These are phyloP conservation scores for Lolium rigidum DNA, from an alignment of 176 grass and related monocot genomes.

Conservation along the genomic window DNA sequence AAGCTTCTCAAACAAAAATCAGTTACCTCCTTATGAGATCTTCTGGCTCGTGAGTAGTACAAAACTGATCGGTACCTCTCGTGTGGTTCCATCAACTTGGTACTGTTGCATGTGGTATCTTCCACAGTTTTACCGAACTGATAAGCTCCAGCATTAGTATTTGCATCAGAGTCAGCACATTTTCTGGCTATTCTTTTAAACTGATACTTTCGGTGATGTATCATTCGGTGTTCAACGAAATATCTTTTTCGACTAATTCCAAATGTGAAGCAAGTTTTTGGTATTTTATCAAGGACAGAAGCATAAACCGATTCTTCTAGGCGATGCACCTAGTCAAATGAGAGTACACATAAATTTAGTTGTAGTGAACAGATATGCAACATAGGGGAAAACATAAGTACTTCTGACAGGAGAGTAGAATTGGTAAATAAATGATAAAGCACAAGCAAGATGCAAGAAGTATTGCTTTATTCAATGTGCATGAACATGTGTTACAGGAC, in stretches of 20 bases:
- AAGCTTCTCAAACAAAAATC: not conserved
- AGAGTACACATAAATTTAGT: not conserved
- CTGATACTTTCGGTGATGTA: too few species aligned
- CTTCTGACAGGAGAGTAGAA: not conserved
- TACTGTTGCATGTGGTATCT: not conserved
- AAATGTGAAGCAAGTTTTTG: not conserved
- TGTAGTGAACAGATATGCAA: not conserved
- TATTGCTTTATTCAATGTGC: not conserved
- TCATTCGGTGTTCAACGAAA: too few species aligned
- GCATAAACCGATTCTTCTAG: constrained; percentile 24
- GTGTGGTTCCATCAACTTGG: not conserved
- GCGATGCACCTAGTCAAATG: not conserved
- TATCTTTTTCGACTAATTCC: too few species aligned
- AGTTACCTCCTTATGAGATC: constrained; percentile 4
- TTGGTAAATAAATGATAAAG: not conserved
- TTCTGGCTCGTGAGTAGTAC: not conserved
- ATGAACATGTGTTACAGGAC: not conserved
- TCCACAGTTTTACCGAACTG: not conserved
- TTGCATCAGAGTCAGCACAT: not conserved
- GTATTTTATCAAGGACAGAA: not conserved
- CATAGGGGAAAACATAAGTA: not conserved
- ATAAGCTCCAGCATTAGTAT: not conserved
- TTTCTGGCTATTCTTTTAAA: not conserved
- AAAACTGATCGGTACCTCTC: not conserved
- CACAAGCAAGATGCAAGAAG: not conserved